These are phyloP conservation scores for Citrus reticulata DNA, from an alignment of 345 rosid species.

Conservation along the genomic window DNA sequence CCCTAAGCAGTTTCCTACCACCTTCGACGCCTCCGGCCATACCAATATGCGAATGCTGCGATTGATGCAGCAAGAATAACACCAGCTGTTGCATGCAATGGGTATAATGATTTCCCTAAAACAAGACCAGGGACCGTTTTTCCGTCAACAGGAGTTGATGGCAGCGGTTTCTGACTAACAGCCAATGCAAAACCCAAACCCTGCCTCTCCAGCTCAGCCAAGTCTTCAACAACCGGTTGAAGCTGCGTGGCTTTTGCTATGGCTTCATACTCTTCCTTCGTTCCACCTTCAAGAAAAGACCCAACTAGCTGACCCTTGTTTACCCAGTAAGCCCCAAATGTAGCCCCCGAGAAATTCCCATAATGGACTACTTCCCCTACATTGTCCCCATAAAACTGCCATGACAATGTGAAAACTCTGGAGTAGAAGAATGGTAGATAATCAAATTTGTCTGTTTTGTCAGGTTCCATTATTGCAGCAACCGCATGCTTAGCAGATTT, in stretches of 20 bases:
- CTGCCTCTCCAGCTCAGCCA: conserved; percentile 49
- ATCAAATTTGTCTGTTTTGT: conserved; percentile 62
- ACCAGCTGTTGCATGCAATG: conserved; percentile 73
- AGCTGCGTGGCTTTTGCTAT: conserved; percentile 67
- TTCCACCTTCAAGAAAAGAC: conserved; percentile 93
- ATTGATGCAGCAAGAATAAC: conserved; percentile 76
- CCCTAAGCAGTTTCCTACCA: conserved; percentile 43
- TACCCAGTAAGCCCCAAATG: conserved; percentile 89
- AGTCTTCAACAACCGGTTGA: conserved; percentile 55
- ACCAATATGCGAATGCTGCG: conserved; percentile 88
- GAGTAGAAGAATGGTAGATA: conserved; percentile 96
- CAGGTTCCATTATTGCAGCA: conserved; percentile 72
- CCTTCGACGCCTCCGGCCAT: conserved; percentile 78
- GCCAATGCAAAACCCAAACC: conserved; percentile 69
- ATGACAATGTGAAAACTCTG: conserved; percentile 74
- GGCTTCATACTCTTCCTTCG: conserved; percentile 85
- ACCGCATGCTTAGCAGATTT: conserved; percentile 82
- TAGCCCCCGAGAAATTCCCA: conserved; percentile 66
- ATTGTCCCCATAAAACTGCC: conserved; percentile 95
- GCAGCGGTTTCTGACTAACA: conserved; percentile 33
- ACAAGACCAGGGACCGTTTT: conserved; percentile 31
- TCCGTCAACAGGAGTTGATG: conserved; percentile 21
- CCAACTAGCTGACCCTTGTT: conserved; percentile 80
- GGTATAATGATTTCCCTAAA: conserved; percentile 44
- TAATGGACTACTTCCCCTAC: conserved; percentile 80